Percentiles rank a stretch among this genome's conserved stretches.
Conservation (phyloP, 768 basidiomycete genomes). For the Clitopilus passeckerianus region DNA sequence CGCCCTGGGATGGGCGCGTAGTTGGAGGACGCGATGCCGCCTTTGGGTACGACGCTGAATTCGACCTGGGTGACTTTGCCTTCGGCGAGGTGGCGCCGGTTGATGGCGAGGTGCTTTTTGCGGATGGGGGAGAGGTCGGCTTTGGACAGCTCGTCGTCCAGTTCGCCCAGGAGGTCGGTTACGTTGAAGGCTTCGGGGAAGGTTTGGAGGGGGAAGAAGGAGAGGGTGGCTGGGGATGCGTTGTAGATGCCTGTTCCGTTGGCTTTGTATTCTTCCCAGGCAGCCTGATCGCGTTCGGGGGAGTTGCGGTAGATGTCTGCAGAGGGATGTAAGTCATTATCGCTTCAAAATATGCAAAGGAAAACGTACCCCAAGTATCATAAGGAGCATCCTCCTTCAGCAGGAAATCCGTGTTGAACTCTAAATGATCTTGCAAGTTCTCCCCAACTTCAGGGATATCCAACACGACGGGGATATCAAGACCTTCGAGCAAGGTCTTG, state of each 20-base stretch:
- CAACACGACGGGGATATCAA: constrained; percentile 28
- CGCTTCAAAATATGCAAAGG: background rate
- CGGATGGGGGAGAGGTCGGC: constrained; percentile 8
- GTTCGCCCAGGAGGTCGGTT: constrained; percentile 7
- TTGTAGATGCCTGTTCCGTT: constrained; percentile 9
- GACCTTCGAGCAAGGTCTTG: constrained; percentile 27
- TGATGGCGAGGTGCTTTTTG: constrained; percentile 10
- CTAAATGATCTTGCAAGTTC: constrained; percentile 33
- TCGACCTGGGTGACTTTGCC: constrained; percentile 10
- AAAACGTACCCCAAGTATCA: constrained; percentile 8
- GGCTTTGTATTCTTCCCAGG: constrained; percentile 9
- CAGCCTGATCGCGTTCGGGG: constrained; percentile 6
- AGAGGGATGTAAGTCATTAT: background rate
- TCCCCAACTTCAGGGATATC: constrained; percentile 40
- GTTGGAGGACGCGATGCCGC: constrained; percentile 2
- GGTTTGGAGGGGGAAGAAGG: constrained; percentile 12
- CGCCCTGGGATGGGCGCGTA: background rate
- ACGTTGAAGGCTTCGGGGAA: constrained; percentile 12
- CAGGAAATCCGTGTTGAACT: constrained; percentile 8
- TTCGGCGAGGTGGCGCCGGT: constrained; percentile 9
- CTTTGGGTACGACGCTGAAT: constrained; percentile 2
- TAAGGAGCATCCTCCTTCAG: constrained; percentile 9
- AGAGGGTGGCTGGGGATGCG: constrained; percentile 7
- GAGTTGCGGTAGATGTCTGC: constrained; percentile 11
- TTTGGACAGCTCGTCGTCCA: constrained; percentile 7